Conservation (phyloP, 805 yeast genomes). For the Saturnispora saitoi region DNA sequence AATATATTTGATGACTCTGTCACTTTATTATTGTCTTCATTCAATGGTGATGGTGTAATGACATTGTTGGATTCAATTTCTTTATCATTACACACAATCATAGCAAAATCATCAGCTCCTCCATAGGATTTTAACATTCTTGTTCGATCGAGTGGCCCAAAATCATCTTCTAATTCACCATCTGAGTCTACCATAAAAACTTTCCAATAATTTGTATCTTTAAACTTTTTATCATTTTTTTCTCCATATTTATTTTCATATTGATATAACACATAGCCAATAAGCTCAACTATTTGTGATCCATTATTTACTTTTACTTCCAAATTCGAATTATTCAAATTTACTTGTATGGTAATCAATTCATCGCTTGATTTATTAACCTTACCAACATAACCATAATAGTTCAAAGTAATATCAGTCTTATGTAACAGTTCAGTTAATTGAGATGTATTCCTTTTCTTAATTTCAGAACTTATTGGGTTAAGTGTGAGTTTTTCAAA, state of each 20-base stretch:
- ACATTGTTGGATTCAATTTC: slow-evolving; percentile 41
- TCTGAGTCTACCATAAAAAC: slow-evolving; percentile 85
- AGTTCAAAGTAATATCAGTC: slow-evolving; percentile 37
- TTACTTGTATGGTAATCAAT: slow-evolving; percentile 13
- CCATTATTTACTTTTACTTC: slow-evolving; percentile 25
- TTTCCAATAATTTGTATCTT: slow-evolving; percentile 65
- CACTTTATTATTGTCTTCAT: slow-evolving; percentile 5
- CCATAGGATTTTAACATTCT: slow-evolving; percentile 63
- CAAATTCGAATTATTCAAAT: slow-evolving; percentile 15
- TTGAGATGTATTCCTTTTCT: not conserved
- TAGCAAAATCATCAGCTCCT: slow-evolving; percentile 64
- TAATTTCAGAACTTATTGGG: not conserved
- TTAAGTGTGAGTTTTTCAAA: not conserved
- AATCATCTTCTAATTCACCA: slow-evolving; percentile 86
- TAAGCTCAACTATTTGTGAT: slow-evolving; percentile 42
- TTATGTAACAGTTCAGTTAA: slow-evolving; percentile 20
- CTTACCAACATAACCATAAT: slow-evolving; percentile 23
- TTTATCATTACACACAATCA: slow-evolving; percentile 49
- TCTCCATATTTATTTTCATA: slow-evolving; percentile 17
- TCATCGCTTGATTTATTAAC: slow-evolving; percentile 11
- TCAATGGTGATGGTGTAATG: slow-evolving; percentile 41
- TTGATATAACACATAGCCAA: slow-evolving; percentile 42
- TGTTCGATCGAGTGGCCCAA: slow-evolving; percentile 75
- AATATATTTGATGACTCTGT: not conserved
- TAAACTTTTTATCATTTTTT: slow-evolving; percentile 10